These are phyloP conservation scores for Lachnellula hyalina DNA, from an alignment of 2,329 filamentous ascomycete genomes.

Conservation along the genomic window DNA sequence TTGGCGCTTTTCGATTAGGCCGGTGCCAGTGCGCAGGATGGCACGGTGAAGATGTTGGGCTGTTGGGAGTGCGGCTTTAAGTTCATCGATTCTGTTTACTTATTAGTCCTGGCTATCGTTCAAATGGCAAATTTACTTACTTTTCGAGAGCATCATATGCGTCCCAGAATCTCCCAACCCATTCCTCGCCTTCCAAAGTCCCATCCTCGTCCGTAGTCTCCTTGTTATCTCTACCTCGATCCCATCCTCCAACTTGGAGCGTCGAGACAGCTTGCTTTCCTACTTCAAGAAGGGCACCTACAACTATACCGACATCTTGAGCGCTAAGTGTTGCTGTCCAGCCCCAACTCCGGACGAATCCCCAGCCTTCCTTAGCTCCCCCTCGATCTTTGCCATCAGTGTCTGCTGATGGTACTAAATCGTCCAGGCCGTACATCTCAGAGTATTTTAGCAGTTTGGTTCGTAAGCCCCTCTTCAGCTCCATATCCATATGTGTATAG, in stretches of 20 bases:
- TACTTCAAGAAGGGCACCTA: constrained; percentile 89
- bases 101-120: constrained; percentile 39
- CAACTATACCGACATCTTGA: constrained; percentile 87
- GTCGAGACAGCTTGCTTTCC: constrained; percentile 47
- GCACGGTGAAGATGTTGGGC: constrained; percentile 88
- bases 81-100: constrained; percentile 60
- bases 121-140: constrained; percentile 38
- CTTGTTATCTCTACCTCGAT: constrained; percentile 35
- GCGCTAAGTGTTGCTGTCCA: constrained; percentile 94
- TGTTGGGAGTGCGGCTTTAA: constrained; percentile 70
- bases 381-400: constrained; percentile 64
- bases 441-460: constrained; percentile 87
- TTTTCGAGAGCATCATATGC: constrained; percentile 68
- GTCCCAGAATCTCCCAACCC: constrained; percentile 63
- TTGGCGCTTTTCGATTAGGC: constrained; percentile 86
- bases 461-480: constrained; percentile 81
- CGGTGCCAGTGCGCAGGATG: constrained; percentile 88
- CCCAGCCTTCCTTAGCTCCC: constrained; percentile 85
- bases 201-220: constrained; percentile 41
- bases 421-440: constrained; percentile 87
- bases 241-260: constrained; percentile 26
- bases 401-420: constrained; percentile 76
- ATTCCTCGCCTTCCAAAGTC: constrained; percentile 54
- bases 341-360: constrained; percentile 95
- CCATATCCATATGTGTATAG: constrained; percentile 98